These are phyloP conservation scores for Sporothrix inflata DNA, from an alignment of 2,329 filamentous ascomycete genomes.

Conservation along the genomic window DNA sequence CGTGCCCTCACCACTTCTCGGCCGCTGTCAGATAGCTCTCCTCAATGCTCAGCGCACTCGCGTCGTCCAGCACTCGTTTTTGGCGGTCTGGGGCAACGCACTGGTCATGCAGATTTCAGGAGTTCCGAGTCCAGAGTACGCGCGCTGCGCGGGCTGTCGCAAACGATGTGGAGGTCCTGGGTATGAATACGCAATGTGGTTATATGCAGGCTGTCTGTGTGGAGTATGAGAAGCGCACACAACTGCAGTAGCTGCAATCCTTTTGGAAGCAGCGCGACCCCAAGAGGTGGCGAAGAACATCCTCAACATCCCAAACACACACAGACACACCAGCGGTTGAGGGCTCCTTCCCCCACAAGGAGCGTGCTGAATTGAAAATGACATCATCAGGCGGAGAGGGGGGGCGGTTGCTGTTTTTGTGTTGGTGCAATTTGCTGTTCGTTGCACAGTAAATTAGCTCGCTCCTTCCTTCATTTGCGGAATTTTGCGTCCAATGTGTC, in stretches of 20 bases:
- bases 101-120: too few species aligned
- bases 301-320: not conserved
- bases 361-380: not conserved
- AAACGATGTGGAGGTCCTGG: too few species aligned
- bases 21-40: not conserved
- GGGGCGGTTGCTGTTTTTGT: not conserved
- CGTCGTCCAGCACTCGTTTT: not conserved
- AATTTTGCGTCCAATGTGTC: not conserved
- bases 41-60: not conserved
- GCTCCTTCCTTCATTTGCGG: conserved; percentile 15
- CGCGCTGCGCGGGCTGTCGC: too few species aligned
- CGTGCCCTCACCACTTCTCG: not conserved
- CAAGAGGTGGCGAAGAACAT: not conserved
- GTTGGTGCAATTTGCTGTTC: not conserved
- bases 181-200: too few species aligned
- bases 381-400: conserved; percentile 13
- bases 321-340: not conserved
- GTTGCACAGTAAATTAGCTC: not conserved
- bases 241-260: not conserved
- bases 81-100: not conserved
- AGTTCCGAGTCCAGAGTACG: too few species aligned
- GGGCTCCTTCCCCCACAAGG: conserved; percentile 15
- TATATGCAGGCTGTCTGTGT: too few species aligned
- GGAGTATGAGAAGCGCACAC: not conserved
- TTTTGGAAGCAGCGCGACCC: conserved; percentile 5